These are phyloP conservation scores for Saitoella complicata DNA, from an alignment of 805 yeast species.

Conservation along the genomic window DNA sequence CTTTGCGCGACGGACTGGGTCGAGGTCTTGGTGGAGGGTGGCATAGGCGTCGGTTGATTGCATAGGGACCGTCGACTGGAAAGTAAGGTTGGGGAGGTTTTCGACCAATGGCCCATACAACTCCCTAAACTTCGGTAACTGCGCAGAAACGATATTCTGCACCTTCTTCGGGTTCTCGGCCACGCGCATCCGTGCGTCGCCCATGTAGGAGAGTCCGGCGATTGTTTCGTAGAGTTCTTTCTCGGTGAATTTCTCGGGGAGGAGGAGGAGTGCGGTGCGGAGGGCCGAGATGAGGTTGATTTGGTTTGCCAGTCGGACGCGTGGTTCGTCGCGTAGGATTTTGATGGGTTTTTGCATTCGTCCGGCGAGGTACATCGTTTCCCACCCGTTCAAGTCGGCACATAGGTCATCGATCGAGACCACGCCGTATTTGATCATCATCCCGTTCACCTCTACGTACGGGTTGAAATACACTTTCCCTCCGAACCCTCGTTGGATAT, in stretches of 20 bases:
- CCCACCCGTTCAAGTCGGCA: constrained; percentile 70
- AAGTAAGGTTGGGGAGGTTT: constrained; percentile 24
- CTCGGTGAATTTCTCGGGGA: constrained; percentile 37
- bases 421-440: constrained; percentile 70
- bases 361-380: constrained; percentile 75
- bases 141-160: constrained; percentile 66
- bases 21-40: constrained; percentile 21
- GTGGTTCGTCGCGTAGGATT: constrained; percentile 46
- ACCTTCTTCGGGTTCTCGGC: constrained; percentile 78
- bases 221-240: constrained; percentile 58
- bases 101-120: constrained; percentile 56
- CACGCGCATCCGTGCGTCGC: constrained; percentile 84
- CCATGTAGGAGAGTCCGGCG: constrained; percentile 68
- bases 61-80: constrained; percentile 4
- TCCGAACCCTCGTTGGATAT: constrained; percentile 45
- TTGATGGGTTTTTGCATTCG: constrained; percentile 88
- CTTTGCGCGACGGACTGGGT: constrained; percentile 26
- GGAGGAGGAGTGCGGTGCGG: constrained; percentile 43
- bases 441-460: constrained; percentile 46
- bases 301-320: constrained; percentile 52
- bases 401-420: constrained; percentile 45
- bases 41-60: constrained; percentile 6
- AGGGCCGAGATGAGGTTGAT: constrained; percentile 66
- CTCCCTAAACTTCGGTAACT: constrained; percentile 46
- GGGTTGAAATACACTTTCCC: constrained; percentile 95